A percentile compares a stretch with the other conserved stretches of the same genome.
Evolutionary conservation across 495 filamentous ascomycete genomes (phyloP).

Genomic region (Penicillium ochrochloron): DNA sequence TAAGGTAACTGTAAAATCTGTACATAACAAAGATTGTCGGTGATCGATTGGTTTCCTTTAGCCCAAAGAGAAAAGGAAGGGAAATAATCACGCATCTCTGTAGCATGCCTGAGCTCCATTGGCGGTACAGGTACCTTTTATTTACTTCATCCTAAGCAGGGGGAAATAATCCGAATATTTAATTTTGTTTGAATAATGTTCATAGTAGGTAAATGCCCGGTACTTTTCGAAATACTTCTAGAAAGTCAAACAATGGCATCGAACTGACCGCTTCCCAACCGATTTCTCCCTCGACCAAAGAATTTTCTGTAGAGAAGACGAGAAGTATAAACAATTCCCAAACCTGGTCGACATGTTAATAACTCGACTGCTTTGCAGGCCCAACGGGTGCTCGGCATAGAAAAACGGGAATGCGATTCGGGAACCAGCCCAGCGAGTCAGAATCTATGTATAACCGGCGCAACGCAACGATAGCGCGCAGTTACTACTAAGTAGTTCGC

Average conservation of each 20-base stretch:
- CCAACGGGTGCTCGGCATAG: constrained; percentile 28
- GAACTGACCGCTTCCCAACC: constrained; percentile 30
- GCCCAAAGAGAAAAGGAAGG: neutral
- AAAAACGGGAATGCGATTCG: constrained; percentile 15
- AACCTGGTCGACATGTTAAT: constrained; percentile 18
- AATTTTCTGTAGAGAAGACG: constrained; percentile 3
- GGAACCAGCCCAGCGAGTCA: constrained; percentile 8
- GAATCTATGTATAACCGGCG: too few relatives aligned
- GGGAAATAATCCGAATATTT: constrained; percentile 7
- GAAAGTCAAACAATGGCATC: constrained; percentile 1
- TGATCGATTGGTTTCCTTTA: neutral
- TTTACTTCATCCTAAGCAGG: neutral
- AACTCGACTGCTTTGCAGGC: constrained; percentile 23
- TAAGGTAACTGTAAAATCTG: neutral
- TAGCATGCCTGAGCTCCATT: constrained; percentile 19
- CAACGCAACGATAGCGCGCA: neutral
- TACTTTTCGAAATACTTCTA: constrained; percentile 1
- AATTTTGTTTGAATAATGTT: neutral
- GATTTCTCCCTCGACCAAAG: constrained; percentile 21
- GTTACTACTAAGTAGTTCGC: constrained; percentile 10
- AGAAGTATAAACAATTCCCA: neutral
- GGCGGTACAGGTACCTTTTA: neutral
- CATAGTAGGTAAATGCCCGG: neutral
- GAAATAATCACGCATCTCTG: constrained; percentile 1
- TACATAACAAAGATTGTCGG: neutral